phyloP scores from a whole-genome alignment of 805 yeast species.

The Metschnikowia matae region DNA sequence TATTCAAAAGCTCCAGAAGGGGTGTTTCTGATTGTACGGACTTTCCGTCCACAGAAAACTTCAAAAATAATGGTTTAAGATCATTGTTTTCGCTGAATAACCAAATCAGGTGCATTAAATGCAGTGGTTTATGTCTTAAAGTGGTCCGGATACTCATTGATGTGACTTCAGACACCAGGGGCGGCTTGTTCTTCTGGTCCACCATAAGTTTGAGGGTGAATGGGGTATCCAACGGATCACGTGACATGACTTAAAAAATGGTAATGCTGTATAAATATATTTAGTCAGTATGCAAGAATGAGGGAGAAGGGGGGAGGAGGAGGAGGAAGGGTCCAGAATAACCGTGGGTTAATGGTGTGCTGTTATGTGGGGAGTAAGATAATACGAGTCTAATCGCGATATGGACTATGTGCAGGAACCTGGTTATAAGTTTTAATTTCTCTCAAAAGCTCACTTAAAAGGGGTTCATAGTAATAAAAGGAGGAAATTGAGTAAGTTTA shows the following conservation, averaged over 20 bases:
- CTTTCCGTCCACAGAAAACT: conserved; percentile 11
- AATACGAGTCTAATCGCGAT: neutral
- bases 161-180: neutral
- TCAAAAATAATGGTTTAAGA: conserved; percentile 26
- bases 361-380: neutral
- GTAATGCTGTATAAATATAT: too few species aligned
- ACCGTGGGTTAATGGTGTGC: neutral
- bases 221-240: conserved; percentile 7
- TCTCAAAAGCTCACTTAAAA: too few species aligned
- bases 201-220: conserved; percentile 8
- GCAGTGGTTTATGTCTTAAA: conserved; percentile 21
- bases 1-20: conserved; percentile 14
- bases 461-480: too few species aligned
- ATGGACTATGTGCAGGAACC: neutral
- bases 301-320: too few species aligned
- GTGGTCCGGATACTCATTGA: conserved; percentile 18
- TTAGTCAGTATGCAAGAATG: too few species aligned
- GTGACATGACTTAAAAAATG: neutral
- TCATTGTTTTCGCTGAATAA: conserved; percentile 18
- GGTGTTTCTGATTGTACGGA: conserved; percentile 10
- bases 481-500: too few species aligned
- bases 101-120: conserved; percentile 30
- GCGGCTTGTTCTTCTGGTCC: conserved; percentile 3
- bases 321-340: too few species aligned
- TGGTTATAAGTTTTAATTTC: too few species aligned